Base-by-base conservation (phyloP, 2,329 filamentous ascomycete species). In the Calycina marina region DNA sequence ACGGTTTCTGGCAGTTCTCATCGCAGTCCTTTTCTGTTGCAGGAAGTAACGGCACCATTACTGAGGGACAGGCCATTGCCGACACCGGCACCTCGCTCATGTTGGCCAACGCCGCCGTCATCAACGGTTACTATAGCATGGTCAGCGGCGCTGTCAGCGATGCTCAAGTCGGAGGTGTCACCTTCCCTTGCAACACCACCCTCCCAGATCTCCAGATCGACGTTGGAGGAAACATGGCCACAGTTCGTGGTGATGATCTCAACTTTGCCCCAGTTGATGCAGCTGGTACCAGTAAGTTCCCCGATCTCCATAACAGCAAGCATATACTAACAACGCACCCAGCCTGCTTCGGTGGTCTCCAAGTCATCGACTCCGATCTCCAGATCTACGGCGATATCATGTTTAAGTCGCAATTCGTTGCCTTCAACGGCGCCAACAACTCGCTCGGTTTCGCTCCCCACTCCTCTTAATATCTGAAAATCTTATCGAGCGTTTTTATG, bases 281-380 rank as follows among this genome's bases (percentile, higher is more conserved):
- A 12, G 32, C 44, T 31, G 58, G 58, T 31, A 60, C 61, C 25
- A 69, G 65, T 69, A 58, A 58, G 65, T 60, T 18, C 20, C 9
- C 12, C n/a, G 9, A 29, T 6, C 5, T 13, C 18, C 14, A 26
- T 14, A 26, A 30, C 40, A 30, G 32, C 37, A 27, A 16, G 31
- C 8, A n/a, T 31, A 34, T 28, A 20, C 34, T 39, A 28, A 39
- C 20, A 9, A 25, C 9, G 29, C 31, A n/a, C 29, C 16, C 35
- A 67, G 63, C 60, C 34, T 82, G 77, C 59, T 80, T 77, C 43
- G 77, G 75, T 38, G 76, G 74, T 43, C 56, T 82, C 12, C 77
- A 82, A 56, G 62, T 66, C 18, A 69, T 67, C 28, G 59, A 63
- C 2, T 57, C 58, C 10, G 55, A 58, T 16, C 52, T 77, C 22